phyloP scores from a whole-genome alignment of 2,329 filamentous ascomycete genomes.

The Colletotrichum caudatum region DNA sequence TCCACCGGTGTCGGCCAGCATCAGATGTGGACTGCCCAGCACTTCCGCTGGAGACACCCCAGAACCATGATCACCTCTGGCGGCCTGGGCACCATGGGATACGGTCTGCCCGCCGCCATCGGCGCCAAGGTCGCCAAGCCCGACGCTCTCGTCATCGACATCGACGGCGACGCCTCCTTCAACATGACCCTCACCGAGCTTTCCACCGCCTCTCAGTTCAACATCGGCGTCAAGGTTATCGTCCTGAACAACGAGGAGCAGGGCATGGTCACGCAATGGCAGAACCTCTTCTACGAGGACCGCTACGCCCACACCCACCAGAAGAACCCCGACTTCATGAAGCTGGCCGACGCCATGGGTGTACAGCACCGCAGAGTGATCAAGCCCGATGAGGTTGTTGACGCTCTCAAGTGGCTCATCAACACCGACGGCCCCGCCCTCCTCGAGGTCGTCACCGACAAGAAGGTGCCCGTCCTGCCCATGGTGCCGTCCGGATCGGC shows the following conservation, averaged over 20 bases:
- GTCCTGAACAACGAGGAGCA: slow-evolving; percentile 97
- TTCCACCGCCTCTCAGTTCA: slow-evolving; percentile 92
- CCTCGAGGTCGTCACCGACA: slow-evolving; percentile 91
- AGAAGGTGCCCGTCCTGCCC: slow-evolving; percentile 93
- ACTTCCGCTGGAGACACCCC: slow-evolving; percentile 93
- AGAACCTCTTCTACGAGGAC: slow-evolving; percentile 96
- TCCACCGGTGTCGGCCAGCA: slow-evolving; percentile 96
- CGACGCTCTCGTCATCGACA: slow-evolving; percentile 90
- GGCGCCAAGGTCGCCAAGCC: slow-evolving; percentile 87
- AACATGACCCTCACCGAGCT: slow-evolving; percentile 98
- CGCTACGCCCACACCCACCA: slow-evolving; percentile 94
- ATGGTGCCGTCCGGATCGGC: slow-evolving; percentile 93
- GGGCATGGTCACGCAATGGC: slow-evolving; percentile 99
- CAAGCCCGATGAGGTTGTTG: slow-evolving; percentile 82
- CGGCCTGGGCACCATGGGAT: slow-evolving; percentile 91
- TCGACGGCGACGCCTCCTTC: slow-evolving; percentile 98
- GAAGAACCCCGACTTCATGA: slow-evolving; percentile 95
- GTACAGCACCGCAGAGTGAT: slow-evolving; percentile 79
- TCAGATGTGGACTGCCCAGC: slow-evolving; percentile 98
- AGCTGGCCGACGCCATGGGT: slow-evolving; percentile 91
- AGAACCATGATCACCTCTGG: slow-evolving; percentile 97
- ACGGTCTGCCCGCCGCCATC: slow-evolving; percentile 92
- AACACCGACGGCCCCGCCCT: slow-evolving; percentile 91
- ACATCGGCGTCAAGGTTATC: slow-evolving; percentile 95
- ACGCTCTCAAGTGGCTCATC: slow-evolving; percentile 88